Evolutionary conservation across 2,329 filamentous ascomycete genomes (phyloP).

Genomic region (Sporothrix brasiliensis): DNA sequence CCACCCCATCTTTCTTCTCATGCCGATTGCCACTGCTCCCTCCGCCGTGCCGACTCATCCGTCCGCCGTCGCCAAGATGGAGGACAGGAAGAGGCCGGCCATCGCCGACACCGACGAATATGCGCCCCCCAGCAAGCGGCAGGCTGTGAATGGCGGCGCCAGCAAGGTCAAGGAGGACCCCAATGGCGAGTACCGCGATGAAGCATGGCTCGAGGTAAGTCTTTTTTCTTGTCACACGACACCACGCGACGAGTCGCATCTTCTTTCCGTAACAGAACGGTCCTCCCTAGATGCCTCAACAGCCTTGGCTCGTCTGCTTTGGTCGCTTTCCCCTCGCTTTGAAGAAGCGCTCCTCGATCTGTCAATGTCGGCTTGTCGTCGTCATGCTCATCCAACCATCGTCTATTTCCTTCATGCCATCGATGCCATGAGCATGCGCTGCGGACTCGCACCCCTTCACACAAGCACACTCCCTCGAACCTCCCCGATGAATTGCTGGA

Average conservation of each 20-base stretch:
- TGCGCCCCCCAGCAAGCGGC: slow-evolving; percentile 87
- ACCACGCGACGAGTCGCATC: slow-evolving; percentile 36
- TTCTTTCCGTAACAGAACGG: slow-evolving; percentile 9
- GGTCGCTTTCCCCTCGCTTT: not conserved
- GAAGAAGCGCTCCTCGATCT: not conserved
- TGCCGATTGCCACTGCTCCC: slow-evolving; percentile 80
- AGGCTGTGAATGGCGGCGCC: slow-evolving; percentile 78
- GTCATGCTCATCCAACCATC: not conserved
- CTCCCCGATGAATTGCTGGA: not conserved
- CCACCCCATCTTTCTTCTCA: slow-evolving; percentile 60
- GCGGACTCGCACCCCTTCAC: not conserved
- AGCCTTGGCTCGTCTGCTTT: no score
- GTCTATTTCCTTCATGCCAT: not conserved
- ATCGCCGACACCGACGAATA: slow-evolving; percentile 77
- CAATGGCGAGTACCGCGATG: slow-evolving; percentile 59
- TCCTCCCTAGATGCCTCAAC: no score
- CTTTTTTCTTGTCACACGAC: slow-evolving; percentile 40
- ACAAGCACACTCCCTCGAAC: not conserved
- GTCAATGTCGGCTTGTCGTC: not conserved
- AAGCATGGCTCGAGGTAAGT: slow-evolving; percentile 68
- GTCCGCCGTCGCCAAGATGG: slow-evolving; percentile 91
- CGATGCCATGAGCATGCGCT: not conserved
- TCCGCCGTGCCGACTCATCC: slow-evolving; percentile 68
- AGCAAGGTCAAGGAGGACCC: slow-evolving; percentile 58
- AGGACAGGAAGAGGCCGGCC: slow-evolving; percentile 97